Evolutionary conservation across 2,329 filamentous ascomycete species (phyloP), one percentile per base, ranked within the genome.

Genomic region (Aureobasidium mangrovei): DNA sequence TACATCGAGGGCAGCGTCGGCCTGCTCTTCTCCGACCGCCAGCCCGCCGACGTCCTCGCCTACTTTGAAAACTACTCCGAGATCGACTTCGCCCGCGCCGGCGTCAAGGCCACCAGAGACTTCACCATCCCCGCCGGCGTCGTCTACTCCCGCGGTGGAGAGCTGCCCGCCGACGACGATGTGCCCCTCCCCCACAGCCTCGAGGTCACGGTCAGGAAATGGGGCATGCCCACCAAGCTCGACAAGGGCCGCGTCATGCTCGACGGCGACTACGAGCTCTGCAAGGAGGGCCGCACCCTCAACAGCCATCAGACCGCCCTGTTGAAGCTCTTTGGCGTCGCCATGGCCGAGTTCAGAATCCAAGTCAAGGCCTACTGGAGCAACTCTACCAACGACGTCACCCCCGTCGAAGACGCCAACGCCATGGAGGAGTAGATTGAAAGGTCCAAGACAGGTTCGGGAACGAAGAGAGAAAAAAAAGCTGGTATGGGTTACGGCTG

Each of bases 251-350:
- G 86, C 73, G 86, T 98, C 43, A 82, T 88, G 60, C 76, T 97
- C 48, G 84, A 86, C 62, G 77, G 77, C 47, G 75, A 76, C 27
- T 94, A 91, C 68, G 78, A 78, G 7, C 83, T 98, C 47, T 97
- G 91, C 74, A 83, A 83, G 65, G 84, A 90, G 70, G 93, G 91
- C 8, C 82, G 96, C 67, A 78, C 83, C 42, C 73, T 98, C 61
- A 91, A 96, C 71, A 91, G 87, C 61, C 81, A 91, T 63, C 93
- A 98, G 78, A 96, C 93, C 55, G 85, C 90, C 60, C 74, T 98
- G 66, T 72, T 98, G 71, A 97, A 97, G 81, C 78, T 95, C 64
- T 97, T 98, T 72, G 86, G 89, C 52, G 82, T 96, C 55, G 88
- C 87, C 59, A 82, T 93, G 72, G 88, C 89, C 56, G 90, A 97